Base-by-base conservation (phyloP, 805 yeast genomes). In the Saccharomycopsis synnaedendra region DNA sequence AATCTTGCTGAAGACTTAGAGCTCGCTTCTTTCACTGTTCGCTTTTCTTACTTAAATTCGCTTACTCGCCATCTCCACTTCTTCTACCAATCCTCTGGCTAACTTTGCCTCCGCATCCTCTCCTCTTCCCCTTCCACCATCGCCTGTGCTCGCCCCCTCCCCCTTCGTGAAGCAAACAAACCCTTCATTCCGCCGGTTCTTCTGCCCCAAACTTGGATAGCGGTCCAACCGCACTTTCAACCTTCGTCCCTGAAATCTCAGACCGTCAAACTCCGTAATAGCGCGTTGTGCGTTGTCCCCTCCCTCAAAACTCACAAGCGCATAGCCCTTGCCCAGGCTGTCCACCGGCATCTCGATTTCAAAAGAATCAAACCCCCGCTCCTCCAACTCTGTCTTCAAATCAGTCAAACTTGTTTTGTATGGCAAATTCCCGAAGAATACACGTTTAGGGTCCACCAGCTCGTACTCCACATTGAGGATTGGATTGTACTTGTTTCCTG, bases 171-270 rank as follows among this genome's bases (percentile, higher is more conserved):
- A 19, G 19, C 19, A 19, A 19, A 19, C 19, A 19, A 19, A 19
- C 19, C 19, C 19, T 19, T 19, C 19, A 19, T 19, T 19, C 19
- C 19, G 19, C 19, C 19, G 19, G 33, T 51, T 51, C 39, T 43
- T 41, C 8, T 38, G 8, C 4, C 46, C 50, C 35, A 52, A 31
- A 37, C 44, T 69, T 1, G 80, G 80, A 50, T 65, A 72, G 52
- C 70, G 68, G 56, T 81, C 86, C 56, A 66, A 77, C 29, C 86
- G 60, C 1, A 81, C 86, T 3, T 81, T 76, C 32, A 81, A 61
- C 5, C 67, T 63, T 38, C 88, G 64, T 0, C 85, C 85, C 57
- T 76, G 74, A 56, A 79, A 82, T n/a, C 59, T 65, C 2, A 58
- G 56, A 8, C 75, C 75, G 57, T 81, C 74, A 55, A 80, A 75